Evolutionary conservation across 1,284 basidiomycete genomes (phyloP), one percentile per base, ranked within the genome.

Genomic region (Phylloporus sp.): DNA sequence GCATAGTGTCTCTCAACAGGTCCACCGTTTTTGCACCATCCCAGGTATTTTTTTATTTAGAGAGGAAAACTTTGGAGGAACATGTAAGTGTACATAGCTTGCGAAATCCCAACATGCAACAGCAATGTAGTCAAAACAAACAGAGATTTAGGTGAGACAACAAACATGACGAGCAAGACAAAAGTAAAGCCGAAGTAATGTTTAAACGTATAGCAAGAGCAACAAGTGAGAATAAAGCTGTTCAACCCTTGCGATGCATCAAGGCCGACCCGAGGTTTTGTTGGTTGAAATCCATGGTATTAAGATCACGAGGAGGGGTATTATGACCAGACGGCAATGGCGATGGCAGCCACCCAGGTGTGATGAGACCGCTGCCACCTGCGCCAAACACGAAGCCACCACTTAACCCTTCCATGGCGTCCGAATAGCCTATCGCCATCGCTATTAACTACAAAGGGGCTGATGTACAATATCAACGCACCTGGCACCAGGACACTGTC

Each of bases 401-500:
- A 66, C 87, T 90, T 24, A 94, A 79, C 6, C 90, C 91, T 73
- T 93, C 92, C 79, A 92, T 83, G 28, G 86, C 83, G 66, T 90
- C 90, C 54, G 86, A 85, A 69, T 91, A 94, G 2, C 92, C 92
- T 93, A 67, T 67, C 58, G 47, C 66, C 58, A 60, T 39, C 31
- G 6, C n/a, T 46, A 58, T 55, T n/a, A 75, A 53, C 53, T 34
- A 52, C 20, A 26, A 24, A 20, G 17, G 54, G 8, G 29, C 31
- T 8, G 44, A 66, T 37, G 20, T 60, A 60, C 32, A 22, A 39
- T 10, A 52, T 22, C 56, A 47, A 80, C 88, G 65, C 69, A 92
- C 91, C 92, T 69, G 92, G 92, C 51, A 94, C 88, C 37, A 94
- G 84, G 66, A 94, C 87, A 70, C 83, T 93, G 74, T 94, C 92